Conservation (phyloP, 805 yeast genomes). For the Metschnikowia colocasiae region DNA sequence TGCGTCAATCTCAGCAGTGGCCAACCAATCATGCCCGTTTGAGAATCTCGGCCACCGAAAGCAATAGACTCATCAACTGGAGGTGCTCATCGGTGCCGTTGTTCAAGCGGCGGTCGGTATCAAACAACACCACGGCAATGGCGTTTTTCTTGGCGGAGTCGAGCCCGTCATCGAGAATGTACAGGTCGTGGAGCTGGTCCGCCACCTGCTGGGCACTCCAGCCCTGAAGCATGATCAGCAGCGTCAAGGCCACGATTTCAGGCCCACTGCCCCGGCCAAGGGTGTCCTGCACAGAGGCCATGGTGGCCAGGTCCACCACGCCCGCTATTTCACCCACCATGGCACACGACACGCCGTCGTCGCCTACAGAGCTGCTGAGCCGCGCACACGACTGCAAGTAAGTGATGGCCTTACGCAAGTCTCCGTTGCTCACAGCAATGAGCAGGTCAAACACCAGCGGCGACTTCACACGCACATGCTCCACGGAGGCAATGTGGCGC, state of each 20-base stretch:
- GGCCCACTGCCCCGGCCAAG: conserved; percentile 25
- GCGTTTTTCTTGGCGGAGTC: conserved; percentile 56
- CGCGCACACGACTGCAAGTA: conserved; percentile 53
- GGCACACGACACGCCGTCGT: conserved; percentile 37
- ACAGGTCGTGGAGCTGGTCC: conserved; percentile 65
- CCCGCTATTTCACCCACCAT: conserved; percentile 74
- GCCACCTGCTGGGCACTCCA: conserved; percentile 76
- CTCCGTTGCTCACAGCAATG: conserved; percentile 77
- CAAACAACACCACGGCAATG: conserved; percentile 64
- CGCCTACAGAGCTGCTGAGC: conserved; percentile 10
- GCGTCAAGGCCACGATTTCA: conserved; percentile 41
- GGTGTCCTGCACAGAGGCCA: conserved; percentile 40
- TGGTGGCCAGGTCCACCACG: conserved; percentile 50
- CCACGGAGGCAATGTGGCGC: conserved; percentile 50
- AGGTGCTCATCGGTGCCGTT: conserved; percentile 90
- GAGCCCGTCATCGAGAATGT: conserved; percentile 53
- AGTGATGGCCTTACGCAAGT: conserved; percentile 89
- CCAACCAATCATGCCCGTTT: background rate
- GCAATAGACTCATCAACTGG: conserved; percentile 63
- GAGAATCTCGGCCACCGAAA: conserved; percentile 18
- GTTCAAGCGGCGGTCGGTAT: conserved; percentile 66
- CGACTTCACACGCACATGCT: conserved; percentile 24
- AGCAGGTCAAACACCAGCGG: conserved; percentile 63
- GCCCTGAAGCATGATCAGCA: conserved; percentile 57
- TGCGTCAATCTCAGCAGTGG: too few relatives aligned